Conservation (phyloP, 1,284 basidiomycete species). For the Cryptococcus sp. region DNA sequence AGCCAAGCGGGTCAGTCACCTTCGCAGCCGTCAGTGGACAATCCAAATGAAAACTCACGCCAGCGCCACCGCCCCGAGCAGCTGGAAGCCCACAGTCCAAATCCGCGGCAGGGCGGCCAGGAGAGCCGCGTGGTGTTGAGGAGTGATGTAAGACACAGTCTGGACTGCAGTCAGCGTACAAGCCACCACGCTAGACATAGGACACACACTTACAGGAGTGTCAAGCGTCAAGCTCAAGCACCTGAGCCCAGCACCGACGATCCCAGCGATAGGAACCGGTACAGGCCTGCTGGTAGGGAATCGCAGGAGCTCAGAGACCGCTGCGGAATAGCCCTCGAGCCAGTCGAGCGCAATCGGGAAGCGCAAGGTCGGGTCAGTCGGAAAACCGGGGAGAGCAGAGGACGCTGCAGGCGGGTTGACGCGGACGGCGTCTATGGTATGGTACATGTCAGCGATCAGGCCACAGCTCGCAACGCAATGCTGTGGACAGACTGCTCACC, state of each 20-base stretch:
- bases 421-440: conserved; percentile 10
- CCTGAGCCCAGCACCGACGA: conserved; percentile 45
- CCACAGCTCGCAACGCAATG: neutral
- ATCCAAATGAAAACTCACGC: conserved; percentile 23
- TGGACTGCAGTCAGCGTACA: conserved; percentile 13
- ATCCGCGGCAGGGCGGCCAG: conserved; percentile 33
- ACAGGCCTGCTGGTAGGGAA: conserved; percentile 64
- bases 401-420: conserved; percentile 13
- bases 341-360: conserved; percentile 21
- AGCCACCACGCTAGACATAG: neutral
- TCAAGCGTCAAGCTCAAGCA: conserved; percentile 59
- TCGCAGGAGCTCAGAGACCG: conserved; percentile 43
- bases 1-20: conserved; percentile 1
- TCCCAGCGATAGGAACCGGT: conserved; percentile 63
- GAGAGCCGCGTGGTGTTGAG: conserved; percentile 35
- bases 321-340: conserved; percentile 35
- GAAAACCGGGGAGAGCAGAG: conserved; percentile 18
- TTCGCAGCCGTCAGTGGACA: neutral
- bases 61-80: conserved; percentile 29
- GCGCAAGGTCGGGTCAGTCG: conserved; percentile 28
- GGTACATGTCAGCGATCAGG: neutral
- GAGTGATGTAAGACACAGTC: conserved; percentile 39
- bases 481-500: conserved; percentile 14
- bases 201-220: conserved; percentile 51
- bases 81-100: conserved; percentile 37